Evolutionary conservation across 2,329 filamentous ascomycete genomes (phyloP).

Genomic region (Tolypocladium endophyticum): DNA sequence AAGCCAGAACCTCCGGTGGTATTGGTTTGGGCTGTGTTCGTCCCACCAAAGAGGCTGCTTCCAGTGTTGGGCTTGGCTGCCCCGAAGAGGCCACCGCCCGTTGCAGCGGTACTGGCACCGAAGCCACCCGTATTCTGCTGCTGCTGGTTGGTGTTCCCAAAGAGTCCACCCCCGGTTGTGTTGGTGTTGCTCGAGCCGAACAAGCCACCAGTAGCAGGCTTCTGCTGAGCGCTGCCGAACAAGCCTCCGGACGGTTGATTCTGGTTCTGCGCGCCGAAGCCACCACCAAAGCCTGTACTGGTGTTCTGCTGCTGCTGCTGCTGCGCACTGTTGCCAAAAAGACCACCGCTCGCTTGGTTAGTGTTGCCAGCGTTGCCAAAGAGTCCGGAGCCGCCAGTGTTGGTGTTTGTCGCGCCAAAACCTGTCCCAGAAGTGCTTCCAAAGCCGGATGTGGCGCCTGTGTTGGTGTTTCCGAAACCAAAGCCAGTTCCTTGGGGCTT

Average conservation of each 20-base stretch:
- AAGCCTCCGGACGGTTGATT: constrained; percentile 25
- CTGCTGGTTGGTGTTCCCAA: constrained; percentile 32
- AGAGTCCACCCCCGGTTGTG: constrained; percentile 29
- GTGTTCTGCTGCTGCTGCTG: constrained; percentile 18
- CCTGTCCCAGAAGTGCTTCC: constrained; percentile 12
- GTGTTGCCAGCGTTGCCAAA: constrained; percentile 28
- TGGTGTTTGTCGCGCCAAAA: constrained; percentile 23
- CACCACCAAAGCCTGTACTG: constrained; percentile 15
- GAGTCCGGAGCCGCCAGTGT: constrained; percentile 20
- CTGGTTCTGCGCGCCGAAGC: constrained; percentile 25
- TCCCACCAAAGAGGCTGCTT: constrained; percentile 29
- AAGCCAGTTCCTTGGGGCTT: constrained; percentile 26
- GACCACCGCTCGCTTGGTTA: constrained; percentile 26
- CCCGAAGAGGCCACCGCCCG: constrained; percentile 28
- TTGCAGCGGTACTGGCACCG: constrained; percentile 15
- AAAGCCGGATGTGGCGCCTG: constrained; percentile 13
- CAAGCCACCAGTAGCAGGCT: constrained; percentile 21
- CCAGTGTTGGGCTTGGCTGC: constrained; percentile 21
- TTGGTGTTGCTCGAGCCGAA: constrained; percentile 20
- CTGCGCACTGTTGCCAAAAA: constrained; percentile 31
- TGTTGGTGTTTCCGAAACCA: constrained; percentile 30
- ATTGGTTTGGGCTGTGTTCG: constrained; percentile 20
- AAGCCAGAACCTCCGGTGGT: constrained; percentile 28
- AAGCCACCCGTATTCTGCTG: constrained; percentile 26
- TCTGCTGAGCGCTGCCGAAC: constrained; percentile 35